Conservation (phyloP, 345 rosid genomes). For the Mallotus nudiflorus region DNA sequence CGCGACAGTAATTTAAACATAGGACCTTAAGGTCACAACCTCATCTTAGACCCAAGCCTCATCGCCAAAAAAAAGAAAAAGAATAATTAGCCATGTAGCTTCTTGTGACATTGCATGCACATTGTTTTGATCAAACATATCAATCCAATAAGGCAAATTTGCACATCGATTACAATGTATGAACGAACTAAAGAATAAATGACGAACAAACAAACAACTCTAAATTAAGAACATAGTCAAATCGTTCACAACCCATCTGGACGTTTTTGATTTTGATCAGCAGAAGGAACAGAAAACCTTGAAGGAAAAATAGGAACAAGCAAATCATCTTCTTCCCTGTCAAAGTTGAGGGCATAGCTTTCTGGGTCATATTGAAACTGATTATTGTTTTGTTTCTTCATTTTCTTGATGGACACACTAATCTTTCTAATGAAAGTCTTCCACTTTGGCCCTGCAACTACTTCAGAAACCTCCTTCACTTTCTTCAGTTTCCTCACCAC, state of each 20-base stretch:
- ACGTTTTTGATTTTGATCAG: constrained; percentile 4
- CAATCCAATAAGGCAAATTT: too few species aligned
- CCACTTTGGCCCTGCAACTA: constrained; percentile 58
- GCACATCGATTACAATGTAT: too few species aligned
- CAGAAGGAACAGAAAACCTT: constrained; percentile 29
- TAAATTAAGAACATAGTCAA: background rate
- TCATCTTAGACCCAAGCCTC: too few species aligned
- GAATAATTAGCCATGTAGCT: too few species aligned
- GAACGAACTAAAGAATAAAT: too few species aligned
- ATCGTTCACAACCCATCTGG: background rate
- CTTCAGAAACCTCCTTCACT: constrained; percentile 46
- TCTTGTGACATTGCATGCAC: too few species aligned
- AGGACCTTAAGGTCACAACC: too few species aligned
- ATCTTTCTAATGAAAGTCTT: constrained; percentile 50
- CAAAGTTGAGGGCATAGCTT: constrained; percentile 67
- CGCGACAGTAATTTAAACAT: too few species aligned
- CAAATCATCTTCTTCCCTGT: constrained; percentile 36
- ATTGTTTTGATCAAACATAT: too few species aligned
- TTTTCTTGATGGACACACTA: constrained; percentile 29
- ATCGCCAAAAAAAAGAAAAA: too few species aligned
- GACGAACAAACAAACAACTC: too few species aligned
- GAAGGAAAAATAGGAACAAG: constrained; percentile 30
- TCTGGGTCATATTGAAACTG: constrained; percentile 47
- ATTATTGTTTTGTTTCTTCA: constrained; percentile 20
- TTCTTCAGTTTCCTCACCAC: constrained; percentile 34